Conservation (phyloP, 2,329 filamentous ascomycete genomes). For the Stagonosporopsis rhizophila region DNA sequence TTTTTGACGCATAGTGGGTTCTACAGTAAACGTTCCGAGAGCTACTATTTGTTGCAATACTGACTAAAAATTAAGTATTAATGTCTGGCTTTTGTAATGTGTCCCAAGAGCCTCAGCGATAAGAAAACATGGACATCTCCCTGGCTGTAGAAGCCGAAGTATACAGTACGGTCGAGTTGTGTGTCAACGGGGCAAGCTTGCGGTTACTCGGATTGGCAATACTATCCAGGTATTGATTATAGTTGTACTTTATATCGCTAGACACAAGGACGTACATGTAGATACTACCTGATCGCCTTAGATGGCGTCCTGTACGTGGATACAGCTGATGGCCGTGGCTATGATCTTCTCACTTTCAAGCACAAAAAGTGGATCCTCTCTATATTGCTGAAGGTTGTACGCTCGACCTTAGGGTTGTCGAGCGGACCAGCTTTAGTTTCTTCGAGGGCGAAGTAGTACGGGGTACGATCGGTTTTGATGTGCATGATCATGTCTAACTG, state of each 20-base stretch:
- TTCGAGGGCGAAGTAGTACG: conserved; percentile 17
- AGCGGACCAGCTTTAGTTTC: conserved; percentile 30
- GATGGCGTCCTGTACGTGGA: conserved; percentile 11
- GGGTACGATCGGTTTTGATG: background rate
- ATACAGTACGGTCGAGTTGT: background rate
- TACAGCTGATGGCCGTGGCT: conserved; percentile 16
- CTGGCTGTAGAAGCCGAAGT: background rate
- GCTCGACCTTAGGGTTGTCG: conserved; percentile 5
- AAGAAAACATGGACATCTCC: background rate
- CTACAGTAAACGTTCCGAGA: conserved; percentile 5
- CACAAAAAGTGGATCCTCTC: background rate
- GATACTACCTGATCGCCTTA: background rate
- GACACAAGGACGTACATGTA: background rate
- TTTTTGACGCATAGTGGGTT: too few relatives aligned
- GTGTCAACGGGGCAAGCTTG: conserved; percentile 2
- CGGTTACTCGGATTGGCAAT: background rate
- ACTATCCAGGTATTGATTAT: background rate
- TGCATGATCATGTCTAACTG: background rate
- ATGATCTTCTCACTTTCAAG: conserved; percentile 18
- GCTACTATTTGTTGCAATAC: background rate
- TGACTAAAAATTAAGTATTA: background rate
- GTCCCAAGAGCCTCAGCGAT: background rate
- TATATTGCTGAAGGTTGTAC: background rate
- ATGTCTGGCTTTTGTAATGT: background rate
- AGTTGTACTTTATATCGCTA: background rate